These are phyloP conservation scores for Trypanosoma boissoni DNA, from an alignment of 208 protist species.

Conservation along the genomic window DNA sequence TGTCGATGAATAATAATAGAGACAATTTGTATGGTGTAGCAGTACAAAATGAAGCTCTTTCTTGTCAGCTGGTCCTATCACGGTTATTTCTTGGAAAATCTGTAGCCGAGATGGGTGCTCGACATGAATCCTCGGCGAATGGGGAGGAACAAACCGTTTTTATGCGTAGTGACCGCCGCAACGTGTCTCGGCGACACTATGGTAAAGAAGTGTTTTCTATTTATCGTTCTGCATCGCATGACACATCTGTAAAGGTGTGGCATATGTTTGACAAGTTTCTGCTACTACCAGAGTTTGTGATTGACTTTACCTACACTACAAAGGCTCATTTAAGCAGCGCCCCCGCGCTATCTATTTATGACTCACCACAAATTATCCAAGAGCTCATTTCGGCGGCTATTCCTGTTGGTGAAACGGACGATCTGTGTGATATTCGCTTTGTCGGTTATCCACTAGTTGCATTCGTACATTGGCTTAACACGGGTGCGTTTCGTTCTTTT, in stretches of 20 bases:
- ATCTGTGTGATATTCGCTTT: slow-evolving; percentile 22
- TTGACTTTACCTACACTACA: slow-evolving; percentile 80
- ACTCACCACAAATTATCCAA: slow-evolving; percentile 14
- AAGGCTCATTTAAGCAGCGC: slow-evolving; percentile 9
- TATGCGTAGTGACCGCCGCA: slow-evolving; percentile 24
- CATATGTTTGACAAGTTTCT: slow-evolving; percentile 82
- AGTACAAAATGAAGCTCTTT: slow-evolving; percentile 23
- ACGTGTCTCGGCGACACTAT: slow-evolving; percentile 49
- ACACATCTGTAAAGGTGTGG: slow-evolving; percentile 56
- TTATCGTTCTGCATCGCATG: slow-evolving; percentile 48
- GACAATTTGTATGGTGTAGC: slow-evolving; percentile 32
- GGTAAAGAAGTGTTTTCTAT: slow-evolving; percentile 57
- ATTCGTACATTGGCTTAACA: slow-evolving; percentile 34
- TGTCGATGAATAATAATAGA: slow-evolving; percentile 10
- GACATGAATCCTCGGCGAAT: slow-evolving; percentile 24
- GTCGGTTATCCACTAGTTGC: slow-evolving; percentile 30
- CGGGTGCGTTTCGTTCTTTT: slow-evolving; percentile 38
- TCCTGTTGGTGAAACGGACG: slow-evolving; percentile 2
- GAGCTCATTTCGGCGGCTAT: slow-evolving; percentile 14
- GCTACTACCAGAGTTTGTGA: slow-evolving; percentile 81
- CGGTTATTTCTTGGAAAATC: slow-evolving; percentile 65
- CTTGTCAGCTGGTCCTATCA: slow-evolving; percentile 41
- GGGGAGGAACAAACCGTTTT: slow-evolving; percentile 29
- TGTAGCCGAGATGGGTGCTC: slow-evolving; percentile 37
- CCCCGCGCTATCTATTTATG: slow-evolving; percentile 26